Evolutionary conservation across 495 filamentous ascomycete species (phyloP), one percentile per base, ranked within the genome.

Genomic region (Haplographium delicatum): DNA sequence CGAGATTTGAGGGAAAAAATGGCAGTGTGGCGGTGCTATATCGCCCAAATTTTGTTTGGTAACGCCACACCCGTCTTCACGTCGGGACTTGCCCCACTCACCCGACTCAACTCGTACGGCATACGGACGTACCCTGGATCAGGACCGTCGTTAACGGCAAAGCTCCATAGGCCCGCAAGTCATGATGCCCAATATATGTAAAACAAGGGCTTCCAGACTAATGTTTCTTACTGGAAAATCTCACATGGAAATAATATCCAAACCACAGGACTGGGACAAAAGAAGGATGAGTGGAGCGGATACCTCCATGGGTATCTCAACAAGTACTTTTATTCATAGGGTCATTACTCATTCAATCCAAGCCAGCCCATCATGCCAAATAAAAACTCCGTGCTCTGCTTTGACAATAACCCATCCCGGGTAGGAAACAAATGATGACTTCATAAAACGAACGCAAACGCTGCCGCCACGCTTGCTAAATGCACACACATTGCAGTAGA

Each of bases 391-490:
- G n/a, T 42, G 20, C 24, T 20, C 11, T 24, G 18, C 34, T 19
- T 26, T 47, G 11, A 34, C 27, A 24, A 15, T 18, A n/a, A 33
- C 37, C 25, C 23, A 20, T 22, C 30, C 28, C 19, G 9, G 18
- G 22, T 23, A 34, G 15, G 24, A 38, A 19, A 20, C 34, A 24
- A 44, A 15, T 37, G 28, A 28, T 38, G 18, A 49, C 34, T 28
- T 35, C 25, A 34, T 49, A 44, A 48, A 26, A 16, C 53, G 47
- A 11, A 60, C 38, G 25, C 25, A 52, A 49, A 47, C 43, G 42
- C 35, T 47, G 37, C 49, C 53, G 37, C 58, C 58, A 61, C 58
- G 58, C 58, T 61, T 61, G 58, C 58, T 61, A 61, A 61, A 61
- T 61, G 58, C 58, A 56, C 22, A 13, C 26, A 25, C 50, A 19